These are phyloP conservation scores for Coemansia sp. DNA, from an alignment of 192 early-diverging fungal genomes.

Conservation along the genomic window DNA sequence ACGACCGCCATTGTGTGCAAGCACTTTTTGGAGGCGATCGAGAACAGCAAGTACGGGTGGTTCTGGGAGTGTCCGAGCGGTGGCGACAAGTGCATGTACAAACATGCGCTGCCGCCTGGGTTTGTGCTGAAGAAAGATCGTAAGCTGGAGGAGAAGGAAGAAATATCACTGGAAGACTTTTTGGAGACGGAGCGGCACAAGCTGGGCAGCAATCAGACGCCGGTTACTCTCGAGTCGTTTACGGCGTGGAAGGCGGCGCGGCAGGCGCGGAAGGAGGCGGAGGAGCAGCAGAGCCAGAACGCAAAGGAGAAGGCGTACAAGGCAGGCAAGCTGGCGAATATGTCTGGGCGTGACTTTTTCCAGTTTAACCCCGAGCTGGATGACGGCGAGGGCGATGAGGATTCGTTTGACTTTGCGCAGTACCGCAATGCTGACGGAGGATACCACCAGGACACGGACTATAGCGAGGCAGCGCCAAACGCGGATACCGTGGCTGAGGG, in stretches of 20 bases:
- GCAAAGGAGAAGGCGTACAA: conserved; percentile 80
- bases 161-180: conserved; percentile 96
- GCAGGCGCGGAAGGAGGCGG: conserved; percentile 66
- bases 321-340: conserved; percentile 86
- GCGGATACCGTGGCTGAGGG: not conserved
- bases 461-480: not conserved
- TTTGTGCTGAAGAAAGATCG: conserved; percentile 94
- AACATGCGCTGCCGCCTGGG: conserved; percentile 94
- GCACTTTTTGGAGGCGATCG: conserved; percentile 96
- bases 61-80: conserved; percentile 99
- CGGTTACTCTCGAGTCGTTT: conserved; percentile 92
- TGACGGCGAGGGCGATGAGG: conserved; percentile 76
- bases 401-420: conserved; percentile 75
- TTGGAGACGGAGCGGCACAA: conserved; percentile 97
- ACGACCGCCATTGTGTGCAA: conserved; percentile 99
- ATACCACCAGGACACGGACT: conserved; percentile 42
- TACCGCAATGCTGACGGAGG: conserved; percentile 68
- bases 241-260: conserved; percentile 91
- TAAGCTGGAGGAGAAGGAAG: conserved; percentile 71
- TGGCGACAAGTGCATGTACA: conserved; percentile 90
- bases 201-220: conserved; percentile 86
- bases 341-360: conserved; percentile 97
- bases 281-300: conserved; percentile 64
- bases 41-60: conserved; percentile 95
- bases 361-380: conserved; percentile 94